phyloP scores from a whole-genome alignment of 495 filamentous ascomycete genomes.

The Tetracladium setigerum region DNA sequence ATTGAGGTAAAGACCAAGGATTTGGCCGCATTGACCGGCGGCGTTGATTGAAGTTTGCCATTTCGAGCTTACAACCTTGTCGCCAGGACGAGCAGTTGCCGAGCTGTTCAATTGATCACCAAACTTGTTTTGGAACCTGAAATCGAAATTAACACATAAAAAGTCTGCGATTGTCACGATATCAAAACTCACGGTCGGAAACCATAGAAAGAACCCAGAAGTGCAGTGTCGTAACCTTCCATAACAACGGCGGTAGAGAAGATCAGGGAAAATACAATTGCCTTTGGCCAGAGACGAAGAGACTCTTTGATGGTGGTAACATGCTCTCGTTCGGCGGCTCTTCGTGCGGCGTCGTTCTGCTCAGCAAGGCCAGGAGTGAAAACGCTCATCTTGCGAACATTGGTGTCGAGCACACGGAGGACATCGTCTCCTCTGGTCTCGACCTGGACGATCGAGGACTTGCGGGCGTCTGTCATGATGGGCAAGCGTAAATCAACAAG shows the following conservation, averaged over 20 bases:
- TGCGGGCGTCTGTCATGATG: not conserved
- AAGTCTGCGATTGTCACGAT: slow-evolving; percentile 14
- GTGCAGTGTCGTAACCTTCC: slow-evolving; percentile 35
- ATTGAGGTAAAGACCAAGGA: slow-evolving; percentile 65
- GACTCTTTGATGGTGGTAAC: slow-evolving; percentile 19
- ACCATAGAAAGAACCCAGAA: slow-evolving; percentile 29
- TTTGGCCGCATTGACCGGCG: slow-evolving; percentile 56
- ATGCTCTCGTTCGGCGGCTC: slow-evolving; percentile 19
- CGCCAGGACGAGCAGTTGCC: slow-evolving; percentile 24
- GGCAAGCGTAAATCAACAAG: too few relatives aligned
- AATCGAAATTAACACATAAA: not conserved
- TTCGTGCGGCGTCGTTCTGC: slow-evolving; percentile 1
- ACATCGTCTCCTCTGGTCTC: not conserved
- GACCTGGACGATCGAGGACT: not conserved
- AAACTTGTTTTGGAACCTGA: not conserved
- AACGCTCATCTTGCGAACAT: slow-evolving; percentile 4
- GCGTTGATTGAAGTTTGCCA: slow-evolving; percentile 73
- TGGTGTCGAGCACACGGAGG: not conserved
- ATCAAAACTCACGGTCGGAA: slow-evolving; percentile 29
- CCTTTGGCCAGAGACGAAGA: slow-evolving; percentile 29
- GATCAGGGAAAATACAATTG: slow-evolving; percentile 22
- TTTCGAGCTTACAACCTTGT: slow-evolving; percentile 58
- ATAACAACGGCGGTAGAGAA: slow-evolving; percentile 34
- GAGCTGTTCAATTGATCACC: not conserved
- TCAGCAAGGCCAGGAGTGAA: not conserved